Percentiles rank a stretch among this genome's conserved stretches.
Evolutionary conservation across 305 asterid species (phyloP).

Genomic region (Solanum hybrid): DNA sequence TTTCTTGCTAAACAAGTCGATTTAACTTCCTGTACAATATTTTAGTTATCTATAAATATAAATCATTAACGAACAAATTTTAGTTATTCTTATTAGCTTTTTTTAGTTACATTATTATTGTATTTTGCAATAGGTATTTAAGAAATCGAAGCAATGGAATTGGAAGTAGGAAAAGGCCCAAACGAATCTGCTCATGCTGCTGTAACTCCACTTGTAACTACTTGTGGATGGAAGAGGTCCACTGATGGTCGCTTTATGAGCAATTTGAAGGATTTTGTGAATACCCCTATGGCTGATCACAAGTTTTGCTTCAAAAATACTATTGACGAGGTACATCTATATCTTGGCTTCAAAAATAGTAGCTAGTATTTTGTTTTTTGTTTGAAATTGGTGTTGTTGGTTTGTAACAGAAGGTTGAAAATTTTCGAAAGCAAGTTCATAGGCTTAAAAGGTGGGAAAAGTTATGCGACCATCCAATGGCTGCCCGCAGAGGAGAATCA

Average conservation of each 20-base stretch:
- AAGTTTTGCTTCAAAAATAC: conserved; percentile 11
- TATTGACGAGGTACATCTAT: not conserved
- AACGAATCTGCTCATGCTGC: not conserved
- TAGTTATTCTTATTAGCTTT: not conserved
- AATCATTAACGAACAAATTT: not conserved
- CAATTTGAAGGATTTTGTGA: conserved; percentile 6
- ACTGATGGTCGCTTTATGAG: not conserved
- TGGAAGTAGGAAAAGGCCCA: not conserved
- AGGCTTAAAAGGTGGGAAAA: not conserved
- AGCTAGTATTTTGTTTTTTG: not conserved
- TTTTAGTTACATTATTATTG: not conserved
- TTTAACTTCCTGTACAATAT: not conserved
- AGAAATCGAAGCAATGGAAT: not conserved
- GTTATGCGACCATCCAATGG: not conserved
- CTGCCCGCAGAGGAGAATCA: not conserved
- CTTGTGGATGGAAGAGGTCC: conserved; percentile 1
- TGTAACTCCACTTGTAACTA: not conserved
- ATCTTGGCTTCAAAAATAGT: not conserved
- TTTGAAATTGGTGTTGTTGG: not conserved
- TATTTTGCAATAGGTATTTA: not conserved
- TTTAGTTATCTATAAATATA: not conserved
- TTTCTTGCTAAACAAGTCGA: conserved; percentile 1
- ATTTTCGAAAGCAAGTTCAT: not conserved
- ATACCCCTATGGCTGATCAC: conserved; percentile 8
- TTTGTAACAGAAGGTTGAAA: not conserved